These are phyloP conservation scores for Verticillium nonalfalfae DNA, from an alignment of 2,329 filamentous ascomycete species.

Conservation along the genomic window DNA sequence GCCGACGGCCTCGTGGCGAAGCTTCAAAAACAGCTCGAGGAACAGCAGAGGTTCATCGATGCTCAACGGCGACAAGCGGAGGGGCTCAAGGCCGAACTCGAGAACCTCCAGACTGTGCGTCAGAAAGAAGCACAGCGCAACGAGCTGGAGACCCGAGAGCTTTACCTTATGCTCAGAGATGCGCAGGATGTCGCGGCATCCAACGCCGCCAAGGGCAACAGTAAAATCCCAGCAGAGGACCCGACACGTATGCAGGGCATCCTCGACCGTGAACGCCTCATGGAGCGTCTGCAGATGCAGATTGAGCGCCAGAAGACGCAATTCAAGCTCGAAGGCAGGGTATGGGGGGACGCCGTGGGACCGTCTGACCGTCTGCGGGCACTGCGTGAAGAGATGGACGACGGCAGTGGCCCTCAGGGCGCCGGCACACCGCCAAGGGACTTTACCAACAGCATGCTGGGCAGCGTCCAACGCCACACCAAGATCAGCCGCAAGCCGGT, in stretches of 20 bases:
- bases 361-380: conserved; percentile 90
- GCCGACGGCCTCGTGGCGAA: conserved; percentile 92
- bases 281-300: conserved; percentile 92
- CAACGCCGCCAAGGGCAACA: conserved; percentile 56
- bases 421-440: conserved; percentile 49
- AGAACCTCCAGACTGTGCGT: conserved; percentile 76
- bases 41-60: conserved; percentile 85
- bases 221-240: conserved; percentile 54
- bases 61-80: conserved; percentile 83
- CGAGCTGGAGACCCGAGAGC: conserved; percentile 89
- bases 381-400: conserved; percentile 91
- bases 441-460: conserved; percentile 67
- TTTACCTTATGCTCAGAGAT: conserved; percentile 97
- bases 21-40: conserved; percentile 87
- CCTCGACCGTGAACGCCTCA: conserved; percentile 82
- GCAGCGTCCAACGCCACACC: conserved; percentile 59
- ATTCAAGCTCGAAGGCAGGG: conserved; percentile 90
- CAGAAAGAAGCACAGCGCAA: conserved; percentile 90
- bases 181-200: conserved; percentile 94
- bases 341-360: conserved; percentile 75
- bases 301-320: conserved; percentile 96
- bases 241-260: conserved; percentile 83
- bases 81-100: conserved; percentile 80
- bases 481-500: conserved; percentile 50
- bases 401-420: conserved; percentile 41